Percentiles rank a stretch among this genome's conserved stretches.
Conservation (phyloP, 805 yeast genomes). For the Kazachstania bromeliacearum region DNA sequence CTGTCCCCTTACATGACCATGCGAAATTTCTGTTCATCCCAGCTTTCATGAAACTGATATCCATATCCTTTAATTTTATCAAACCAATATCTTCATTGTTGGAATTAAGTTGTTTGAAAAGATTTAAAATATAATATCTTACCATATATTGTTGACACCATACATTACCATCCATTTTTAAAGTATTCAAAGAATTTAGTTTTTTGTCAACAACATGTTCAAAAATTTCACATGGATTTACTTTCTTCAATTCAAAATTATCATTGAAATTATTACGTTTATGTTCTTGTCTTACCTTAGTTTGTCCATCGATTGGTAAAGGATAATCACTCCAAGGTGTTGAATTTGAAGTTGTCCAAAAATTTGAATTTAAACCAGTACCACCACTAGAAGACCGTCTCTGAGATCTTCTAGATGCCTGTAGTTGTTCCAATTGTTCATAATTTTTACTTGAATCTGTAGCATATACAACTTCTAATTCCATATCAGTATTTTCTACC, state of each 20-base stretch:
- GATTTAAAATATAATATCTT: constrained; percentile 15
- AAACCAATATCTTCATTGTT: constrained; percentile 3
- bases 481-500: constrained; percentile 5
- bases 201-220: constrained; percentile 7
- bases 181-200: constrained; percentile 4
- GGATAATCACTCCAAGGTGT: constrained; percentile 14
- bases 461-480: constrained; percentile 19
- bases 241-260: constrained; percentile 9
- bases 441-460: constrained; percentile 24
- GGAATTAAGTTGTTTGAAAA: constrained; percentile 5
- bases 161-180: constrained; percentile 21
- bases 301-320: constrained; percentile 18
- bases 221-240: constrained; percentile 18
- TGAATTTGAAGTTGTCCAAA: constrained; percentile 7
- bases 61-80: constrained; percentile 2
- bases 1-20: constrained; percentile 24
- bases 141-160: constrained; percentile 28
- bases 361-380: constrained; percentile 6
- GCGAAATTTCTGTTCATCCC: constrained; percentile 25
- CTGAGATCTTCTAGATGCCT: constrained; percentile 1
- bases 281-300: constrained; percentile 14
- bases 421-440: constrained; percentile 8
- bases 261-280: constrained; percentile 4
- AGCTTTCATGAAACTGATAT: constrained; percentile 20
- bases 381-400: constrained; percentile 3